Conservation (phyloP, 2,329 filamentous ascomycete species). For the Colletotrichum sp. region DNA sequence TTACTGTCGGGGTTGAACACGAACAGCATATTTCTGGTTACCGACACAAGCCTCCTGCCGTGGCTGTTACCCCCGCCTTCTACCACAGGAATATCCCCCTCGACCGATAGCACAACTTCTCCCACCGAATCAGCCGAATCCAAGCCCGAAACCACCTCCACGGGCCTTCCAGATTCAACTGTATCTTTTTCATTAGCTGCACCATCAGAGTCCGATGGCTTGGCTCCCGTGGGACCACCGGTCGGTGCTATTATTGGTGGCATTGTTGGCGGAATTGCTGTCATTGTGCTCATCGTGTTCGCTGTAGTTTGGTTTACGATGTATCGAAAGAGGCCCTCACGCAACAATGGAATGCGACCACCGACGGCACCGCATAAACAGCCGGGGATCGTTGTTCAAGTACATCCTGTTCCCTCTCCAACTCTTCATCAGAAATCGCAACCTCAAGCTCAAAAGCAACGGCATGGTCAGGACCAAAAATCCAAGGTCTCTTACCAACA, state of each 20-base stretch:
- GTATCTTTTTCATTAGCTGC: not conserved
- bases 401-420: not conserved
- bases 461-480: not conserved
- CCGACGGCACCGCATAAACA: not conserved
- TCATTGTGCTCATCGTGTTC: constrained; percentile 30
- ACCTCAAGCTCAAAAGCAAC: not conserved
- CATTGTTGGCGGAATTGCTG: constrained; percentile 37
- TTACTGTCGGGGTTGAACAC: not conserved
- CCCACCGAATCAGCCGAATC: not conserved
- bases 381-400: not conserved
- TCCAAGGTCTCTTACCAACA: not conserved
- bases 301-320: constrained; percentile 30
- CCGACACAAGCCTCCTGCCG: not conserved
- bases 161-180: not conserved
- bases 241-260: constrained; percentile 39
- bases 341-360: not conserved
- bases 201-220: not conserved
- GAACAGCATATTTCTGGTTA: not conserved
- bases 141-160: not conserved
- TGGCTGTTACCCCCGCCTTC: not conserved
- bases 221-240: not conserved
- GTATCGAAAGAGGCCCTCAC: constrained; percentile 18
- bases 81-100: not conserved
- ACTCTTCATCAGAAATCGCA: not conserved
- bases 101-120: not conserved